Evolutionary conservation across 2,329 filamentous ascomycete species (phyloP), one percentile per base, ranked within the genome.

Genomic region (Talaromyces pinophilus): DNA sequence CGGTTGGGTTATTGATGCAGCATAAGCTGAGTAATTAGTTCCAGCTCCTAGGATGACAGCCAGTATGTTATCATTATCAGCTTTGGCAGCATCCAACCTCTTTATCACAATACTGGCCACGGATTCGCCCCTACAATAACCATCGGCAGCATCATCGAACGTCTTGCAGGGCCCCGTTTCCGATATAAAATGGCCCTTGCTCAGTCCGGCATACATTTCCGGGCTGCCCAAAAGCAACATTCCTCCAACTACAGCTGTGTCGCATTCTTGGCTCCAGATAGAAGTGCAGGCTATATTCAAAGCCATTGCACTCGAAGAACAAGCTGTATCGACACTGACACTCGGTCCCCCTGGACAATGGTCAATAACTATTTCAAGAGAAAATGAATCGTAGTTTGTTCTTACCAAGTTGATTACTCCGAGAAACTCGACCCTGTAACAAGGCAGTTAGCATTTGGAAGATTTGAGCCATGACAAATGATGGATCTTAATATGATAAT

Each of bases 1-100:
- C 1, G 92, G 92, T 66, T 92, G 90, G 0, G 92, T 95, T 72
- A 96, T 95, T 1, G 91, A 93, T 25, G 92, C 87, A 57, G 92
- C 88, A 71, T 92, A 88, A 0, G 90, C 90, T 0, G 90, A 93
- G 77, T 95, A 92, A 76, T 95, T 96, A 59, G 92, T 94, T 5
- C 88, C 86, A 0, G 88, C 86, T 30, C 88, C 90, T 0, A 91
- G 82, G 55, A 97, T 90, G 69, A 92, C 88, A 17, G 88, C 92
- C 17, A 93, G 83, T 48, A 83, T 80, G 0, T 77, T 77, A 65
- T 95, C 92, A 68, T 91, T 88, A 72, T 94, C 91, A 0, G 86
- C 86, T 62, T 90, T 76, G 0, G 92, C 92, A 77, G 94, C 92
- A 62, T 92, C 89, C 1, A 93, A 86, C 33, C 91, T 85, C 83